phyloP scores from a whole-genome alignment of 2,329 filamentous ascomycete species.

The Kalmusia sp. region DNA sequence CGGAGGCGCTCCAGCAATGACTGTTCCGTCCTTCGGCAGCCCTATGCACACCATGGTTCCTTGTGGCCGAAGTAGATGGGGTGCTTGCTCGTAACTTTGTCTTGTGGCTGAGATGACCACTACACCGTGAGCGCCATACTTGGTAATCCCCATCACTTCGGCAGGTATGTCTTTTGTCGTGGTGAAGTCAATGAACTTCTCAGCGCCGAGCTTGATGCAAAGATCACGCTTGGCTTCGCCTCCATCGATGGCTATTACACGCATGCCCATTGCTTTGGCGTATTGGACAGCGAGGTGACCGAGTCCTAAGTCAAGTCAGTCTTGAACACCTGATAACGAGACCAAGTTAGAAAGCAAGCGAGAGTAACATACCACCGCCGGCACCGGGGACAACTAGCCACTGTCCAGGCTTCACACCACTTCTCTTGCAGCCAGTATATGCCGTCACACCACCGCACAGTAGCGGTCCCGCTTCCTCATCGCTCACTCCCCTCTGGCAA shows the following conservation, averaged over 20 bases:
- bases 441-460: constrained; percentile 59
- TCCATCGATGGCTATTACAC: constrained; percentile 63
- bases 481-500: constrained; percentile 52
- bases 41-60: constrained; percentile 41
- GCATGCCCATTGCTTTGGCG: constrained; percentile 63
- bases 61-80: constrained; percentile 30
- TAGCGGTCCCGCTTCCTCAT: constrained; percentile 55
- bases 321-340: constrained; percentile 55
- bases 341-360: not conserved
- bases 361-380: constrained; percentile 37
- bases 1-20: constrained; percentile 42
- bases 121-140: constrained; percentile 79
- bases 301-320: constrained; percentile 17
- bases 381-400: constrained; percentile 50
- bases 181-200: constrained; percentile 63
- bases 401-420: constrained; percentile 45
- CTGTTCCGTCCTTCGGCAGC: constrained; percentile 28
- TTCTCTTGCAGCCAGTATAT: constrained; percentile 54
- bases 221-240: constrained; percentile 57
- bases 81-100: constrained; percentile 42
- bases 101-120: constrained; percentile 72
- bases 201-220: constrained; percentile 59
- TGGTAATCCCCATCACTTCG: constrained; percentile 54
- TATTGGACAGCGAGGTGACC: constrained; percentile 38
- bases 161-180: constrained; percentile 67